Conservation (phyloP, 2,329 filamentous ascomycete genomes). For the Ilyonectria robusta region DNA sequence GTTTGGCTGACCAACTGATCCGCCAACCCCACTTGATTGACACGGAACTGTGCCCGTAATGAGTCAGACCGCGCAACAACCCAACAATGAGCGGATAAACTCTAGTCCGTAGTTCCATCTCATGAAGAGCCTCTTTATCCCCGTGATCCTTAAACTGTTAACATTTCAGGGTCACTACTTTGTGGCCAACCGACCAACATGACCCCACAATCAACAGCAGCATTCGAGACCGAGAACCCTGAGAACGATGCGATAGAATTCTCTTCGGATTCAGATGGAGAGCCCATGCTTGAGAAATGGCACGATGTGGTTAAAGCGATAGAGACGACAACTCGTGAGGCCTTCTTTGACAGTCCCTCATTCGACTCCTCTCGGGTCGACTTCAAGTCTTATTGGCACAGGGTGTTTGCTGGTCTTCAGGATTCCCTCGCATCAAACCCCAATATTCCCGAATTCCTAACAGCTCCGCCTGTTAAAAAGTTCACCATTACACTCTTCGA, state of each 20-base stretch:
- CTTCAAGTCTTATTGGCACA: conserved; percentile 27
- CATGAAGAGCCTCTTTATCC: neutral
- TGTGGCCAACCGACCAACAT: no score
- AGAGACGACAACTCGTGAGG: conserved; percentile 1
- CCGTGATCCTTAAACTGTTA: neutral
- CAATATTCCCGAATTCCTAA: conserved; percentile 18
- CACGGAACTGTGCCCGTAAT: neutral
- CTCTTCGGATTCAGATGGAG: neutral
- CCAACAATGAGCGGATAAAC: neutral
- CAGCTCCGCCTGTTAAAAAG: conserved; percentile 8
- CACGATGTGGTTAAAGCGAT: conserved; percentile 5
- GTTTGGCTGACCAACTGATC: no score
- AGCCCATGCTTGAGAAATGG: conserved; percentile 19
- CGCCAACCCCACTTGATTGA: no score
- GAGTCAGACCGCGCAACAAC: neutral
- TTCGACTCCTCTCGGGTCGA: conserved; percentile 5
- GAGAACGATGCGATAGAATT: neutral
- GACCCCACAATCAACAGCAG: neutral
- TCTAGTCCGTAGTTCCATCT: neutral
- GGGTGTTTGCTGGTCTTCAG: conserved; percentile 8
- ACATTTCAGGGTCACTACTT: neutral
- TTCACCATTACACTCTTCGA: conserved; percentile 24
- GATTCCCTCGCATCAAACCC: conserved; percentile 1
- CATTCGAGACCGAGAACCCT: neutral
- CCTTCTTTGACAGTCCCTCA: conserved; percentile 13